A percentile compares a stretch with the other conserved stretches of the same genome.
These are phyloP conservation scores for Blastocystis sp. DNA, from an alignment of 352 stramenopile species.

Conservation along the genomic window DNA sequence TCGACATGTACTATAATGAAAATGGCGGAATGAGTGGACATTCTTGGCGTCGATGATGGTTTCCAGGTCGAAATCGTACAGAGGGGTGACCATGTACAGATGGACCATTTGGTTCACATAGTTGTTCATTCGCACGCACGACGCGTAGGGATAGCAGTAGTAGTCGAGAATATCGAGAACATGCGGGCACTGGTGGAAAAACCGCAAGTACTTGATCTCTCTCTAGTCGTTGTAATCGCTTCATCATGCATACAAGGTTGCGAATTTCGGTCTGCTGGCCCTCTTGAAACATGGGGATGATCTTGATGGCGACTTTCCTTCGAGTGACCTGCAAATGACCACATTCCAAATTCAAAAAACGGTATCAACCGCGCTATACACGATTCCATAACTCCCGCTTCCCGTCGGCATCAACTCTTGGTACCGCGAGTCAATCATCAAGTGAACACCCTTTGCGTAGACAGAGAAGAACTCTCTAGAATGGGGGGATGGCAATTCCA, in stretches of 20 bases:
- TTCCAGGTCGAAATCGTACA: constrained; percentile 25
- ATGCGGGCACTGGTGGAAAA: constrained; percentile 22
- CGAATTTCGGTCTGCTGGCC: background rate
- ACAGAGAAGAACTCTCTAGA: background rate
- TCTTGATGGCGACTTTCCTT: constrained; percentile 34
- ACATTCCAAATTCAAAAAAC: background rate
- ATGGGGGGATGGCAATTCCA: background rate
- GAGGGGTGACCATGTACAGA: constrained; percentile 26
- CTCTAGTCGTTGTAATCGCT: background rate
- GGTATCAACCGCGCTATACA: constrained; percentile 19
- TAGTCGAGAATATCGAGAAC: constrained; percentile 31
- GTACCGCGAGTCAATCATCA: constrained; percentile 4
- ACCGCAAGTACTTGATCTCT: constrained; percentile 34
- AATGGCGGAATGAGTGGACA: background rate
- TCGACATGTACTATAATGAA: constrained; percentile 69
- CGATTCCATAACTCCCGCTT: constrained; percentile 40
- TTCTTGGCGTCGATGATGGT: constrained; percentile 28
- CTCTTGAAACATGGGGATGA: background rate
- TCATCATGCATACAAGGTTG: background rate
- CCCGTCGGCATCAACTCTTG: background rate
- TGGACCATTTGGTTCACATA: background rate
- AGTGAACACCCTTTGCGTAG: background rate
- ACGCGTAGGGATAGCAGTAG: constrained; percentile 45
- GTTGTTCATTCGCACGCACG: background rate
- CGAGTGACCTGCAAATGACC: background rate